Conservation (phyloP, 2,329 filamentous ascomycete species). For the Colletotrichum nymphaeae region DNA sequence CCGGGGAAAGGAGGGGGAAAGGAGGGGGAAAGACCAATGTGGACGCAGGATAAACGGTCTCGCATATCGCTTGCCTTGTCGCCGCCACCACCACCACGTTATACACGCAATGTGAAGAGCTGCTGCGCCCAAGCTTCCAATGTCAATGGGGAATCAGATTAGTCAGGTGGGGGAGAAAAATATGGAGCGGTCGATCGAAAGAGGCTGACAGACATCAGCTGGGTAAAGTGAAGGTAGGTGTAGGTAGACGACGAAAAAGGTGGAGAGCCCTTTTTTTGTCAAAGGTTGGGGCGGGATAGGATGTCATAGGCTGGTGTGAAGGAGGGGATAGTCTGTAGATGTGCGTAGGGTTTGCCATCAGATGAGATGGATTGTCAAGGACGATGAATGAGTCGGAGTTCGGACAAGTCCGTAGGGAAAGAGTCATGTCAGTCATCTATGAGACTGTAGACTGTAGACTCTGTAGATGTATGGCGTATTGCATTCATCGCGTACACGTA, state of each 20-base stretch:
- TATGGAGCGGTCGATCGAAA: not conserved
- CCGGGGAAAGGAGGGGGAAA: too few relatives aligned
- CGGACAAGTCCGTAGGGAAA: not conserved
- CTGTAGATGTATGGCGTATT: too few relatives aligned
- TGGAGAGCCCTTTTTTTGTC: not conserved
- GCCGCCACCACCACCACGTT: not conserved
- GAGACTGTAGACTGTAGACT: too few relatives aligned
- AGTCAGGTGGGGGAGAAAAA: not conserved
- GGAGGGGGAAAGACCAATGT: not conserved
- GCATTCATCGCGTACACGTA: too few relatives aligned
- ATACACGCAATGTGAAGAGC: not conserved
- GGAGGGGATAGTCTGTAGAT: too few relatives aligned
- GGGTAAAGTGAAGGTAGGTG: not conserved
- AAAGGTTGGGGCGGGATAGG: constrained; percentile 2
- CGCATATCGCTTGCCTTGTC: not conserved
- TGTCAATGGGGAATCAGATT: not conserved
- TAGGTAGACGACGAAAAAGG: not conserved
- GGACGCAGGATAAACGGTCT: not conserved
- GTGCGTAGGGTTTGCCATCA: not conserved
- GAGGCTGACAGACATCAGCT: not conserved
- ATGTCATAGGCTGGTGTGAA: not conserved
- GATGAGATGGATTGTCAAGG: not conserved
- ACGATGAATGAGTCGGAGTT: not conserved
- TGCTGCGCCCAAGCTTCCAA: not conserved
- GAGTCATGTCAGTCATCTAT: not conserved